Percentiles rank a stretch among this genome's conserved stretches.
Evolutionary conservation across 2,329 filamentous ascomycete genomes (phyloP).

Genomic region (Myotisia sp.): DNA sequence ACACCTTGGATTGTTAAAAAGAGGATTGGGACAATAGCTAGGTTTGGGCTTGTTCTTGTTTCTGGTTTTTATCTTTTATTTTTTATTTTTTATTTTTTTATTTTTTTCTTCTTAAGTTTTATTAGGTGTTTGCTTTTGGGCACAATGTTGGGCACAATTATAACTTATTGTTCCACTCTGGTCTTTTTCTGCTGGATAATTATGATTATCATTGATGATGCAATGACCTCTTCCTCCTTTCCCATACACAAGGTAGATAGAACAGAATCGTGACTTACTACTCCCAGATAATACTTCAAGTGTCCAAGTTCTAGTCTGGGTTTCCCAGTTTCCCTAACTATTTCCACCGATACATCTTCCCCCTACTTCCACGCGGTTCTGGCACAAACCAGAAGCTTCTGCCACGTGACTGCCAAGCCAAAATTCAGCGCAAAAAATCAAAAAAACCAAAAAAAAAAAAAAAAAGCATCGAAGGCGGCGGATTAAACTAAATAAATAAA

Average conservation of each 20-base stretch:
- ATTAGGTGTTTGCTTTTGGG: no score
- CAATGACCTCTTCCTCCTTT: neutral
- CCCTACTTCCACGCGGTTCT: no score
- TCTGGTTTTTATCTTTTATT: neutral
- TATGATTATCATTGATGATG: neutral
- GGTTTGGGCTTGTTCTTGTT: neutral
- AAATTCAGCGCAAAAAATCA: slow-evolving; percentile 7
- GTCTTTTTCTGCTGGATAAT: no score
- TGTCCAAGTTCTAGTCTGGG: no score
- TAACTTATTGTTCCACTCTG: no score
- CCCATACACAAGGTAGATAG: slow-evolving; percentile 4
- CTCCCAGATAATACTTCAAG: neutral
- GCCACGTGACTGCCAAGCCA: slow-evolving; percentile 15
- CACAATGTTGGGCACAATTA: no score
- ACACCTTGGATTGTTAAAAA: no score
- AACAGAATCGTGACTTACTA: no score
- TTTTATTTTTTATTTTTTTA: slow-evolving; percentile 2
- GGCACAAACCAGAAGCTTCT: slow-evolving; percentile 30
- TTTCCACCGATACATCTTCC: no score
- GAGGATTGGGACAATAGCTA: neutral
- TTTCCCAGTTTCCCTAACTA: neutral
- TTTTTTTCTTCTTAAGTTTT: slow-evolving; percentile 1
- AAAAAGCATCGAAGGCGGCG: slow-evolving; percentile 12
- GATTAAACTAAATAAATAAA: no score
- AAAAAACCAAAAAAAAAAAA: slow-evolving; percentile 8